Evolutionary conservation across 257 asterid genomes (phyloP).

Genomic region (Solanum infundibuliforme): DNA sequence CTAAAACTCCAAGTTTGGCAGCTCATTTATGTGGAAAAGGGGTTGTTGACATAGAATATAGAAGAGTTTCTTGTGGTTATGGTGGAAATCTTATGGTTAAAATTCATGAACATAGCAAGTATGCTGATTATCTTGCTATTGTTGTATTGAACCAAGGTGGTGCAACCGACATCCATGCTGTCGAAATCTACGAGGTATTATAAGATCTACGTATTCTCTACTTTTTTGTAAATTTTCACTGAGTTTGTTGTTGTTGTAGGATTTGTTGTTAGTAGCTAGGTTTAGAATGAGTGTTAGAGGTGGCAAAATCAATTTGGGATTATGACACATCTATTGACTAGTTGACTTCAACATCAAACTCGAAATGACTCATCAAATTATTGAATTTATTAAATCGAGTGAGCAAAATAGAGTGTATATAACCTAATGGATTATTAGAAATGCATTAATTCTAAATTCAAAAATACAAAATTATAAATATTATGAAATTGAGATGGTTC

Average conservation of each 20-base stretch:
- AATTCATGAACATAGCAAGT: slow-evolving; percentile 6
- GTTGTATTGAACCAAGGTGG: slow-evolving; percentile 1
- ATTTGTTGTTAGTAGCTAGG: background rate
- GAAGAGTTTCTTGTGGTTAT: slow-evolving; percentile 1
- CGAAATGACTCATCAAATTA: background rate
- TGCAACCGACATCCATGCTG: background rate
- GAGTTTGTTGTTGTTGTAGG: background rate
- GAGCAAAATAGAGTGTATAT: background rate
- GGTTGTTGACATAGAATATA: background rate
- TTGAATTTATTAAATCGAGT: background rate
- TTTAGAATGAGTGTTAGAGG: background rate
- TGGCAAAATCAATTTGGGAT: background rate
- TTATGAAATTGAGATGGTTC: background rate
- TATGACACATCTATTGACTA: background rate
- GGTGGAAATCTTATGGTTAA: background rate
- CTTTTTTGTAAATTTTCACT: background rate
- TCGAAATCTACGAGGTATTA: slow-evolving; percentile 1
- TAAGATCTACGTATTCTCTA: background rate
- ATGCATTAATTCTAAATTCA: background rate
- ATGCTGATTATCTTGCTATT: background rate
- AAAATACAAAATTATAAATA: background rate
- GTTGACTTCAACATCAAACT: background rate
- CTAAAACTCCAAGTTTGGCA: background rate
- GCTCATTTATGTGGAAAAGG: background rate
- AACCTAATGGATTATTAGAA: background rate